Percentiles rank a stretch among this genome's conserved stretches.
Evolutionary conservation across 108 stramenopile species (phyloP).

Genomic region (Tribonema minus): DNA sequence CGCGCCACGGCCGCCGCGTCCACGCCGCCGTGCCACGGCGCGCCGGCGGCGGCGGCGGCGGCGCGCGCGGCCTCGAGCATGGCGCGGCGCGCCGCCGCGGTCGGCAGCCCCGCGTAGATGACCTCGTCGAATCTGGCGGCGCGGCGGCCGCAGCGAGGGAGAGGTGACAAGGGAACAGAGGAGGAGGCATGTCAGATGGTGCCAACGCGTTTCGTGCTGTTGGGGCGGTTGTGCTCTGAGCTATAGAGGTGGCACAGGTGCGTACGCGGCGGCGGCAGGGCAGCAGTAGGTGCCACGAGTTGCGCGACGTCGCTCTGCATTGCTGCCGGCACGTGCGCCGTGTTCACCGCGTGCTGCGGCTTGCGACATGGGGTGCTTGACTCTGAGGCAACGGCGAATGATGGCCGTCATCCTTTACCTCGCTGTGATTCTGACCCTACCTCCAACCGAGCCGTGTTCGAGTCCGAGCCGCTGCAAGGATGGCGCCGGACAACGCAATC

Average conservation of each 20-base stretch:
- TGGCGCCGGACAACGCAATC: too few relatives aligned
- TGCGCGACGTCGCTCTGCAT: not conserved
- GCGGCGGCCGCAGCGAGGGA: not conserved
- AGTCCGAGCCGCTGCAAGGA: too few relatives aligned
- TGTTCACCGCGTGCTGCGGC: too few relatives aligned
- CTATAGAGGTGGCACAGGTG: not conserved
- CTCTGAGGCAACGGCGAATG: too few relatives aligned
- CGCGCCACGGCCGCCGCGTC: not conserved
- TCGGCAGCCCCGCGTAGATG: conserved; percentile 14
- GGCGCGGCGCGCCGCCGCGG: not conserved
- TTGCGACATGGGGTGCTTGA: too few relatives aligned
- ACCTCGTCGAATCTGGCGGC: not conserved
- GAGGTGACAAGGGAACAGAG: not conserved
- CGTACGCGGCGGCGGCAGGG: not conserved
- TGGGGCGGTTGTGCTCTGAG: too few relatives aligned
- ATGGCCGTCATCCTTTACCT: too few relatives aligned
- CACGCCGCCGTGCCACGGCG: conserved; percentile 6
- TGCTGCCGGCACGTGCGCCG: too few relatives aligned
- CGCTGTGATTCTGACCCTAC: too few relatives aligned
- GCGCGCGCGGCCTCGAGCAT: conserved; percentile 1
- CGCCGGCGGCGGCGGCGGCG: not conserved
- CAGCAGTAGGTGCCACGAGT: not conserved
- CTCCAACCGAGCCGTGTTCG: too few relatives aligned
- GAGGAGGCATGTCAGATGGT: not conserved
- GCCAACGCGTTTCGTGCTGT: not conserved